These are phyloP conservation scores for Termitomyces sp. DNA, from an alignment of 1,284 basidiomycete genomes.

Conservation along the genomic window DNA sequence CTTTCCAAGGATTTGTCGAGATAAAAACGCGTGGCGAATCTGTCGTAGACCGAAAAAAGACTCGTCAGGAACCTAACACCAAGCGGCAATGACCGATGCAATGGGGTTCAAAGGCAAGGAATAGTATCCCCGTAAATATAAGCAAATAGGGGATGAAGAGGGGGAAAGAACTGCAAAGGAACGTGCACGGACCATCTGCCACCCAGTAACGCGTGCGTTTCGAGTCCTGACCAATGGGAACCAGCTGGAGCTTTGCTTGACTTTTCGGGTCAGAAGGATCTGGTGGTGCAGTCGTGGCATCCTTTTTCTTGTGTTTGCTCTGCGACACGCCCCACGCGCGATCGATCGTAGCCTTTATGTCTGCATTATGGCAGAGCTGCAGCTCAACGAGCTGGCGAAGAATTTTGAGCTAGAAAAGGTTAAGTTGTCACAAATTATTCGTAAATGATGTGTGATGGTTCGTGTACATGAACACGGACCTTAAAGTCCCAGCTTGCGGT, in stretches of 20 bases:
- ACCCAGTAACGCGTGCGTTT: slow-evolving; percentile 74
- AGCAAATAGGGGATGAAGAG: slow-evolving; percentile 50
- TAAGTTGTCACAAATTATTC: slow-evolving; percentile 1
- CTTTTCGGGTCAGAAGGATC: slow-evolving; percentile 55
- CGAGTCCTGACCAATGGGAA: slow-evolving; percentile 69
- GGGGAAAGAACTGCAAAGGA: slow-evolving; percentile 33
- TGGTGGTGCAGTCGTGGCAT: slow-evolving; percentile 46
- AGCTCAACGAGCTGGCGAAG: slow-evolving; percentile 75
- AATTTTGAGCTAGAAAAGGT: slow-evolving; percentile 58
- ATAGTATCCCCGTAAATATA: slow-evolving; percentile 55
- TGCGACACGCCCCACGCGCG: slow-evolving; percentile 78
- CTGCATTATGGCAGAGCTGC: slow-evolving; percentile 61
- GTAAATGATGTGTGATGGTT: slow-evolving; percentile 6
- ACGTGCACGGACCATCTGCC: slow-evolving; percentile 70
- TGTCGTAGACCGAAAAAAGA: slow-evolving; percentile 31
- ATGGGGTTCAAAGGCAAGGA: slow-evolving; percentile 30
- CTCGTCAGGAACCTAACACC: slow-evolving; percentile 20
- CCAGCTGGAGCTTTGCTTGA: slow-evolving; percentile 54
- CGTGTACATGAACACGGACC: slow-evolving; percentile 38
- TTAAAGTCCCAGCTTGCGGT: slow-evolving; percentile 72
- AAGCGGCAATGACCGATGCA: slow-evolving; percentile 27
- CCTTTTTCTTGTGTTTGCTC: slow-evolving; percentile 76
- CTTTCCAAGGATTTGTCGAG: slow-evolving; percentile 84
- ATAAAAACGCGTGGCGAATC: slow-evolving; percentile 76
- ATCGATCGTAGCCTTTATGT: slow-evolving; percentile 69